phyloP scores from a whole-genome alignment of 2,329 filamentous ascomycete genomes.

The Scedosporium boydii region DNA sequence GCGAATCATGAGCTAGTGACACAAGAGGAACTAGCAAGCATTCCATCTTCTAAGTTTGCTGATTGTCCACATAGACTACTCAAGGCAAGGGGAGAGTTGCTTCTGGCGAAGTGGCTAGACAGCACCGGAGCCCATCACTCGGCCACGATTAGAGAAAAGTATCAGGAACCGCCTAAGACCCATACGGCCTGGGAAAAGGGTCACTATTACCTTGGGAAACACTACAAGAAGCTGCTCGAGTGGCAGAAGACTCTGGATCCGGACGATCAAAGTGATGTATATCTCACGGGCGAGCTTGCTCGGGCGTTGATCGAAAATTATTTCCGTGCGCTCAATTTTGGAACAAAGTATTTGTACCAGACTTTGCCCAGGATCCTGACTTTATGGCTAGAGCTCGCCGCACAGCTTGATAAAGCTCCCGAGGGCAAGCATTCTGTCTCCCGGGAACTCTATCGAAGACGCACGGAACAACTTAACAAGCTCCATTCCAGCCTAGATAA shows the following conservation, averaged over 20 bases:
- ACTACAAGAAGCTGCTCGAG: constrained; percentile 94
- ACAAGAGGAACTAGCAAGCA: neutral
- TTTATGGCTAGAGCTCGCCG: constrained; percentile 86
- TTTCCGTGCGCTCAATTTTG: constrained; percentile 73
- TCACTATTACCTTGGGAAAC: constrained; percentile 91
- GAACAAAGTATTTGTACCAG: constrained; percentile 93
- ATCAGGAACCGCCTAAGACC: constrained; percentile 69
- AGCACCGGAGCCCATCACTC: constrained; percentile 88
- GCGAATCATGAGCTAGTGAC: constrained; percentile 41
- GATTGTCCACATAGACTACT: constrained; percentile 48
- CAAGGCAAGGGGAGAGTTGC: constrained; percentile 70
- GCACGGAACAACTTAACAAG: constrained; percentile 56
- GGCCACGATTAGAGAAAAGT: constrained; percentile 67
- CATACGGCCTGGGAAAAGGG: constrained; percentile 82
- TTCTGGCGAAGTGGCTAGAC: constrained; percentile 95
- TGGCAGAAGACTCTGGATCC: constrained; percentile 70
- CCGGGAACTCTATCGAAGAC: constrained; percentile 40
- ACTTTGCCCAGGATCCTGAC: constrained; percentile 87
- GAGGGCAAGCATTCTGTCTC: constrained; percentile 44
- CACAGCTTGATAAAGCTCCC: constrained; percentile 56
- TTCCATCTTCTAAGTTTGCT: constrained; percentile 16
- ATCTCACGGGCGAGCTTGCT: constrained; percentile 71
- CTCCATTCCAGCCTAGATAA: constrained; percentile 71
- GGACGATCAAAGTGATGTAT: constrained; percentile 68
- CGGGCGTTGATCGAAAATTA: constrained; percentile 93